Evolutionary conservation across 1,284 basidiomycete species (phyloP).

Genomic region (Irpex lacteus): DNA sequence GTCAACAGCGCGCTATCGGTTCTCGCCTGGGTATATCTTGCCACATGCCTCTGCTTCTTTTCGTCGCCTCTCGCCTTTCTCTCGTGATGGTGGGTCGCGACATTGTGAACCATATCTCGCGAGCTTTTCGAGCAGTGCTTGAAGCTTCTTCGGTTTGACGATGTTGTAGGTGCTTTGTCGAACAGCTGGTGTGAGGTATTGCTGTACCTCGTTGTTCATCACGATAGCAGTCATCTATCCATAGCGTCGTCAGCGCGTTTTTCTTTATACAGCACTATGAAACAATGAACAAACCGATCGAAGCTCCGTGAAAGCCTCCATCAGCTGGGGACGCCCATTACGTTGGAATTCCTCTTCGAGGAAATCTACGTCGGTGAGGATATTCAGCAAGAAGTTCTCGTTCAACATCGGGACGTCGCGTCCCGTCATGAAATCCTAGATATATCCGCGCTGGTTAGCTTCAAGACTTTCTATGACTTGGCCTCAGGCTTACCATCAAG

Average conservation of each 20-base stretch:
- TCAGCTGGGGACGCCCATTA: slow-evolving; percentile 69
- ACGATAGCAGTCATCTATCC: slow-evolving; percentile 76
- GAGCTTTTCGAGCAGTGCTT: slow-evolving; percentile 79
- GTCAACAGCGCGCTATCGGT: slow-evolving; percentile 30
- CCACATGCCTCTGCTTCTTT: slow-evolving; percentile 80
- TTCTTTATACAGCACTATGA: not conserved
- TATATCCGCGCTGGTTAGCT: slow-evolving; percentile 9
- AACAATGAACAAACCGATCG: slow-evolving; percentile 57
- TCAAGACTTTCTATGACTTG: not conserved
- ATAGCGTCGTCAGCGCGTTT: not conserved
- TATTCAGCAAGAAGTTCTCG: slow-evolving; percentile 83
- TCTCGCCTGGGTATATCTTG: slow-evolving; percentile 65
- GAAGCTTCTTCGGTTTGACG: slow-evolving; percentile 75
- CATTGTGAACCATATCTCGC: slow-evolving; percentile 63
- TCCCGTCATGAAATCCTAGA: slow-evolving; percentile 76
- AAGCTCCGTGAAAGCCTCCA: slow-evolving; percentile 78
- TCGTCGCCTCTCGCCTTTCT: slow-evolving; percentile 67
- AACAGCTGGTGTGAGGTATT: slow-evolving; percentile 75
- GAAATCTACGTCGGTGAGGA: slow-evolving; percentile 82
- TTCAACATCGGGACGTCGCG: slow-evolving; percentile 80
- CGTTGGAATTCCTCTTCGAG: slow-evolving; percentile 79
- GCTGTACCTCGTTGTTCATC: slow-evolving; percentile 70
- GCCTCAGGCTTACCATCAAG: slow-evolving; percentile 63
- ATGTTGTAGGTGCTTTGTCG: slow-evolving; percentile 72
- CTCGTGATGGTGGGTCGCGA: slow-evolving; percentile 54